phyloP scores from a whole-genome alignment of 164 flowering plant genomes.

The Vitis rotundifolia region DNA sequence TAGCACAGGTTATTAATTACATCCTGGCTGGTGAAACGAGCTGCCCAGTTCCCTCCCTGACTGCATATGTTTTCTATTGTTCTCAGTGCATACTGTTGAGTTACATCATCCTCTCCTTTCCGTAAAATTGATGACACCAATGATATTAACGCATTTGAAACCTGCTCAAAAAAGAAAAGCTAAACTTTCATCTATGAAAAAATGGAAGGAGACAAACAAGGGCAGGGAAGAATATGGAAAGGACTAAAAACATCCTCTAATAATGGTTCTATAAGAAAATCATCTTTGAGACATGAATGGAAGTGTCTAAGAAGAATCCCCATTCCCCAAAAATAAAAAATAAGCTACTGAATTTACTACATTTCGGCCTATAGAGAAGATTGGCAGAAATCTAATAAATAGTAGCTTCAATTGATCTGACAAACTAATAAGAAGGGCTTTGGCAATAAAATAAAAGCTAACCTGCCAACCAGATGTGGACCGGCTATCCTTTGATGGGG shows the following conservation, averaged over 20 bases:
- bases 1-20: slow-evolving; percentile 81
- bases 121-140: slow-evolving; percentile 79
- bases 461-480: slow-evolving; percentile 94
- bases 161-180: slow-evolving; percentile 40
- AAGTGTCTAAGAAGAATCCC: not conserved
- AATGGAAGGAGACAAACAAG: slow-evolving; percentile 2
- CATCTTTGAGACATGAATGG: not conserved
- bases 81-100: slow-evolving; percentile 93
- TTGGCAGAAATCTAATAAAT: not conserved
- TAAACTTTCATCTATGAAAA: not conserved
- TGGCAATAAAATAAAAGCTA: slow-evolving; percentile 13
- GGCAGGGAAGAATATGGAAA: not conserved
- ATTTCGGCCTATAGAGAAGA: not conserved
- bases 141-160: slow-evolving; percentile 75
- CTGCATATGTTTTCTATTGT: slow-evolving; percentile 94
- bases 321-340: not conserved
- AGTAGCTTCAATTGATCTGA: not conserved
- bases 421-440: not conserved
- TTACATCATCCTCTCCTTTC: slow-evolving; percentile 93
- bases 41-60: slow-evolving; percentile 90
- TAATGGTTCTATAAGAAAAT: not conserved
- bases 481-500: slow-evolving; percentile 79
- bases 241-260: not conserved
- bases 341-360: not conserved
- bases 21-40: slow-evolving; percentile 87